A percentile compares a stretch with the other conserved stretches of the same genome.
Conservation (phyloP, 2,329 filamentous ascomycete species). For the Colletotrichum tamarilloi region DNA sequence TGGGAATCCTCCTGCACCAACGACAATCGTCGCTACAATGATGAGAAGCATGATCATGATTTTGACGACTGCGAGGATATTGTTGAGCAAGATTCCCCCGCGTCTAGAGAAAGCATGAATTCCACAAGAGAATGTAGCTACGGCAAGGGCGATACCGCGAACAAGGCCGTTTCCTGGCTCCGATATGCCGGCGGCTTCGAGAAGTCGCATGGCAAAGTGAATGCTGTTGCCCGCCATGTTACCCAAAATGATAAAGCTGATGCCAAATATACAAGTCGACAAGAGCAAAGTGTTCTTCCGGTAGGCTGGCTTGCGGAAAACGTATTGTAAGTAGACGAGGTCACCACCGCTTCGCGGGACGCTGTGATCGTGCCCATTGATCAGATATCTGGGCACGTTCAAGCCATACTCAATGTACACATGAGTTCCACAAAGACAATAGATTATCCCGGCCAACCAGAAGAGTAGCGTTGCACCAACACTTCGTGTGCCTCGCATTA, state of each 20-base stretch:
- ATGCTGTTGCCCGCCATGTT: conserved; percentile 62
- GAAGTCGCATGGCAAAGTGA: conserved; percentile 54
- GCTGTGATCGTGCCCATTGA: conserved; percentile 46
- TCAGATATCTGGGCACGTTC: conserved; percentile 55
- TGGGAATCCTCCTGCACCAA: conserved; percentile 42
- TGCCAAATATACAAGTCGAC: conserved; percentile 56
- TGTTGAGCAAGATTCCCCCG: conserved; percentile 63
- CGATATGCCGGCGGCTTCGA: conserved; percentile 47
- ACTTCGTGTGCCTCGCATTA: conserved; percentile 47
- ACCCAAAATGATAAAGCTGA: conserved; percentile 57
- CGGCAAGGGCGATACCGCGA: conserved; percentile 59
- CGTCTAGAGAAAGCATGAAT: conserved; percentile 60
- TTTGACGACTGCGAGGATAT: conserved; percentile 62
- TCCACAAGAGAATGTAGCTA: conserved; percentile 55
- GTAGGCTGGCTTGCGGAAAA: conserved; percentile 52
- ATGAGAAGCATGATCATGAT: conserved; percentile 59
- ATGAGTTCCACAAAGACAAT: conserved; percentile 49
- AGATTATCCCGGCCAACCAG: conserved; percentile 52
- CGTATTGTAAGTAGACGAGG: conserved; percentile 53
- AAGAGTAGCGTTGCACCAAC: conserved; percentile 50
- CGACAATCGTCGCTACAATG: conserved; percentile 46
- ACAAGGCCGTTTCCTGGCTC: conserved; percentile 47
- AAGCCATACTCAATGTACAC: conserved; percentile 59
- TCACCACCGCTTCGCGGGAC: conserved; percentile 10
- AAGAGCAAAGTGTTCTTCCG: conserved; percentile 49